These are phyloP conservation scores for Linum usitatissimum DNA, from an alignment of 345 rosid genomes.

Conservation along the genomic window DNA sequence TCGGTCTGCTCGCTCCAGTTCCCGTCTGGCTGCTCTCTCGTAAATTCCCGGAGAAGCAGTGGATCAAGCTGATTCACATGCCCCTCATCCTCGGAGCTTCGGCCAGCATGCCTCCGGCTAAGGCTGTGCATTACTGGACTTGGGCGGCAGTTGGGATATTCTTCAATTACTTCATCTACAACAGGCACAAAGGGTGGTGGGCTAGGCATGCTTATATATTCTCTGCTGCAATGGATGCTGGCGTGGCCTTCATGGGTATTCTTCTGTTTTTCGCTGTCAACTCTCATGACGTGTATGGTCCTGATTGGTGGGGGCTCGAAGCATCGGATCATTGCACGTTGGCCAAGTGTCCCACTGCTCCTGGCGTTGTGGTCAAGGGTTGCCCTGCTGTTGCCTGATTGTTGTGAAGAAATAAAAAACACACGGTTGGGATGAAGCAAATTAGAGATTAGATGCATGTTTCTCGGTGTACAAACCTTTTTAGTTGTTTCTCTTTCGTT, in stretches of 20 bases:
- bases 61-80: neutral
- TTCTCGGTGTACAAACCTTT: too few species aligned
- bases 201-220: neutral
- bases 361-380: neutral
- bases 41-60: neutral
- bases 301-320: neutral
- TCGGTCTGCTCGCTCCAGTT: neutral
- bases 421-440: too few species aligned
- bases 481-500: too few species aligned
- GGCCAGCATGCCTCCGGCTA: neutral
- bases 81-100: neutral
- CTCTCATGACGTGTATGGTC: neutral
- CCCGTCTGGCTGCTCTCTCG: neutral
- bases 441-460: too few species aligned
- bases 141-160: neutral
- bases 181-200: neutral
- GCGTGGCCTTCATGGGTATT: neutral
- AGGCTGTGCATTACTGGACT: neutral
- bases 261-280: constrained; percentile 1
- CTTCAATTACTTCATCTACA: neutral
- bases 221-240: constrained; percentile 1
- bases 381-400: neutral
- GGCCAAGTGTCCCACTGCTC: neutral
- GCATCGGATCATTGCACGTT: neutral
- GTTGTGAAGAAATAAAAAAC: too few species aligned